These are phyloP conservation scores for Fusarium sp. DNA, from an alignment of 2,329 filamentous ascomycete genomes.

Conservation along the genomic window DNA sequence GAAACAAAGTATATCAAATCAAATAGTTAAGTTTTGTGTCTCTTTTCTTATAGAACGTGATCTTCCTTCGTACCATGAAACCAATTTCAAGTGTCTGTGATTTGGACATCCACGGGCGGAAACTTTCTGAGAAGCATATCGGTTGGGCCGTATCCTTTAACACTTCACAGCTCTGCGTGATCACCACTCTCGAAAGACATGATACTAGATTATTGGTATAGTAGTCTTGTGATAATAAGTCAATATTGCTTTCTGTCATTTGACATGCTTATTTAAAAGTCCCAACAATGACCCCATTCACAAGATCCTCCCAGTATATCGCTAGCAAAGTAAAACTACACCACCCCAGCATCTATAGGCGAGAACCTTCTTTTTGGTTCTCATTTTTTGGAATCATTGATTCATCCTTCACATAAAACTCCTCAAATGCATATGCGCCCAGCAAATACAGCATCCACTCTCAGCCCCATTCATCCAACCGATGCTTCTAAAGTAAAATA, in stretches of 20 bases:
- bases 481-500: background rate
- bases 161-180: background rate
- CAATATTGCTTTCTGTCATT: background rate
- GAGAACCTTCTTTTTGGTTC: conserved; percentile 4
- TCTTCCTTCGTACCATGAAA: background rate
- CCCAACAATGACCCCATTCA: background rate
- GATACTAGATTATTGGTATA: background rate
- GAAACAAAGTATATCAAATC: background rate
- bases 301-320: background rate
- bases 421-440: conserved; percentile 1
- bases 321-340: background rate
- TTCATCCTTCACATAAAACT: conserved; percentile 24
- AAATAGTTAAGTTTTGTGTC: background rate
- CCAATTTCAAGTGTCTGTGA: background rate
- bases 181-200: background rate
- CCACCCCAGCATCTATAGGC: conserved; percentile 1
- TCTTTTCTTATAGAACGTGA: background rate
- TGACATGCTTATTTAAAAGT: background rate
- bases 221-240: background rate
- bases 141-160: background rate
- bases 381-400: conserved; percentile 29
- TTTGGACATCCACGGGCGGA: background rate
- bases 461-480: background rate
- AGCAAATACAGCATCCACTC: background rate
- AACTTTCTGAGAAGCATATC: background rate